Percentiles rank a stretch among this genome's conserved stretches.
Conservation (phyloP, 225 moss, liverwort and hornwort genomes). For the Takakia lepidozioides region DNA sequence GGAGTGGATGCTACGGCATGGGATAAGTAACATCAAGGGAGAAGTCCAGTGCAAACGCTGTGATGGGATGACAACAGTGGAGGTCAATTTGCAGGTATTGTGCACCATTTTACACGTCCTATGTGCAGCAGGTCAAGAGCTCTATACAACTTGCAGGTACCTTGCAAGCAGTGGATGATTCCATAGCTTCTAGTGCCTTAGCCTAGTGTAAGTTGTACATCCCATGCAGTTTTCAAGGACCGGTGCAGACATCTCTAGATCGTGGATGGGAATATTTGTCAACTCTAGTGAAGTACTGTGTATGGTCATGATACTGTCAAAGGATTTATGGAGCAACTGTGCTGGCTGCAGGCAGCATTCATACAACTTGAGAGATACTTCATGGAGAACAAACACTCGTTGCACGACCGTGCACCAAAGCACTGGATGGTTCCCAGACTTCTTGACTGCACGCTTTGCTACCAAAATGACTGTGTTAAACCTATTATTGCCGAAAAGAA, state of each 20-base stretch:
- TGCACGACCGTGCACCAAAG: slow-evolving; percentile 98
- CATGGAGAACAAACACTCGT: slow-evolving; percentile 88
- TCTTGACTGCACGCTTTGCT: slow-evolving; percentile 87
- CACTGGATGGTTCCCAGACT: slow-evolving; percentile 98
- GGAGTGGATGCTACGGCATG: slow-evolving; percentile 71
- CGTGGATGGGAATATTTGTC: no score
- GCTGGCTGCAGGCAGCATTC: slow-evolving; percentile 52
- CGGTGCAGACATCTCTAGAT: no score
- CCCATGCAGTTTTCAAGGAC: no score
- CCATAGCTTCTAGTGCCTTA: no score
- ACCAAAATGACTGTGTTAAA: slow-evolving; percentile 95
- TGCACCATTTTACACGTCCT: not conserved
- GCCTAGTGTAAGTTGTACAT: no score
- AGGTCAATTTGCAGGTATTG: slow-evolving; percentile 72
- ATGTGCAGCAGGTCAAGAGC: no score
- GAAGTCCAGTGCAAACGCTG: slow-evolving; percentile 97
- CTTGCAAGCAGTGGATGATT: no score
- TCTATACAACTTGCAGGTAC: no score
- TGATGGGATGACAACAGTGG: slow-evolving; percentile 77
- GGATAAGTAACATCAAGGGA: slow-evolving; percentile 63
- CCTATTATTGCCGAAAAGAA: slow-evolving; percentile 90
- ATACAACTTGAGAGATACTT: slow-evolving; percentile 95
- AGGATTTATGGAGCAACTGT: no score
- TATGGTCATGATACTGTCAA: no score
- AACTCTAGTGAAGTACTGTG: no score